Conservation (phyloP, 805 yeast species). For the Hanseniaspora jakobsenii region DNA sequence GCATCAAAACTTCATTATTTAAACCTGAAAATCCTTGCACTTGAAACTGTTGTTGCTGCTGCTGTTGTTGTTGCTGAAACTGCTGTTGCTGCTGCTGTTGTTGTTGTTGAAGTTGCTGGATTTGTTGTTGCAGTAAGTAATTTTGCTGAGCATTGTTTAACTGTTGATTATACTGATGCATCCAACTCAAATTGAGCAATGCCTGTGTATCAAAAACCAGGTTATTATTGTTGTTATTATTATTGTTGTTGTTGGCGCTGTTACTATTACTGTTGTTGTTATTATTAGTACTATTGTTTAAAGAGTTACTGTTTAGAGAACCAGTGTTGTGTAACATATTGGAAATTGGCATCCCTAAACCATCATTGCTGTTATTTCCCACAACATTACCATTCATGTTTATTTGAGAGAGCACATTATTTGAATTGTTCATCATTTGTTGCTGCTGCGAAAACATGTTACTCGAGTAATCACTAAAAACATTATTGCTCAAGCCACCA, state of each 20-base stretch:
- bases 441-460: too few species aligned
- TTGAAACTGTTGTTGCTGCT: conserved; percentile 10
- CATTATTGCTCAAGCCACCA: not conserved
- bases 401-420: too few species aligned
- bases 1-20: too few species aligned
- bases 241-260: conserved; percentile 15
- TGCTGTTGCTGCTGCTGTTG: conserved; percentile 10
- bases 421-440: too few species aligned
- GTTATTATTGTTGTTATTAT: conserved; percentile 6
- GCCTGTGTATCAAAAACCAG: not conserved
- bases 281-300: conserved; percentile 14
- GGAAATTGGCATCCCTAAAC: too few species aligned
- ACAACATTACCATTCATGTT: too few species aligned
- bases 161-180: conserved; percentile 20
- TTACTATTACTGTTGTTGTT: not conserved
- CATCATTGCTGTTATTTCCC: too few species aligned
- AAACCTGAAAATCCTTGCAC: too few species aligned
- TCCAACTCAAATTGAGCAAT: not conserved
- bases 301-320: conserved; percentile 5
- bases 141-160: conserved; percentile 1
- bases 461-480: not conserved
- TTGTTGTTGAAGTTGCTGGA: conserved; percentile 10
- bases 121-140: conserved; percentile 5
- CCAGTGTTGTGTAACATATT: too few species aligned
- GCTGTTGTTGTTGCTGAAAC: conserved; percentile 11